Conservation (phyloP, 768 basidiomycete genomes). For the Pulveroboletus sp. region DNA sequence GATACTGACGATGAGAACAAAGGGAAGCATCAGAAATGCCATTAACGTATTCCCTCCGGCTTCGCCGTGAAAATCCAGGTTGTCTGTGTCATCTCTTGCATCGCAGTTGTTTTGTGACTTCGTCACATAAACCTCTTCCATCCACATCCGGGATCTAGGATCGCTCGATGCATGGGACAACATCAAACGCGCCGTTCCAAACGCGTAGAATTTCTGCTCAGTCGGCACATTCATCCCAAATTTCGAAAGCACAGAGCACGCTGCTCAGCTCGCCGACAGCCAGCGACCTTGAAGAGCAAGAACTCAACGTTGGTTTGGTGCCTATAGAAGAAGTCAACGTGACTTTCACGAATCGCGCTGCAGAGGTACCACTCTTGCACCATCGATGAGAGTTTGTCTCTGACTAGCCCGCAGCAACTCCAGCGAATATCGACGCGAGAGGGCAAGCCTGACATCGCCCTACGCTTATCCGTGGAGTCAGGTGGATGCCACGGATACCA, state of each 20-base stretch:
- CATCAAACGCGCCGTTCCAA: too few species aligned
- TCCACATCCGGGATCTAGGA: too few species aligned
- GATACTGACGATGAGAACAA: too few species aligned
- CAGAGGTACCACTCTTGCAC: constrained; percentile 49
- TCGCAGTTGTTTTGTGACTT: too few species aligned
- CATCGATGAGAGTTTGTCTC: background rate
- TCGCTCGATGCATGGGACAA: too few species aligned
- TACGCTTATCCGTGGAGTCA: constrained; percentile 83
- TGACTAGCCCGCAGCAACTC: constrained; percentile 60
- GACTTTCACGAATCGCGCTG: constrained; percentile 67
- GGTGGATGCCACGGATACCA: constrained; percentile 98
- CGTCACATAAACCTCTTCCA: too few species aligned
- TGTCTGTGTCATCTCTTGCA: too few species aligned
- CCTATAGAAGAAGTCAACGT: constrained; percentile 51
- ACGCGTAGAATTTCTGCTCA: too few species aligned
- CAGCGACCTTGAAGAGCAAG: constrained; percentile 54
- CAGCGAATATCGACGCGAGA: constrained; percentile 57
- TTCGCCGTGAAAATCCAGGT: too few species aligned
- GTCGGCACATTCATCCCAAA: constrained; percentile 38
- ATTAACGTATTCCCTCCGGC: too few species aligned
- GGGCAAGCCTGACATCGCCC: constrained; percentile 57
- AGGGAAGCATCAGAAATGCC: too few species aligned
- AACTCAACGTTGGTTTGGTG: constrained; percentile 59
- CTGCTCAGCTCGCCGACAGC: constrained; percentile 49
- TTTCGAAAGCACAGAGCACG: constrained; percentile 44